Evolutionary conservation across 306 rosid species (phyloP), one percentile per base, ranked within the genome.

Genomic region (Senna tora): DNA sequence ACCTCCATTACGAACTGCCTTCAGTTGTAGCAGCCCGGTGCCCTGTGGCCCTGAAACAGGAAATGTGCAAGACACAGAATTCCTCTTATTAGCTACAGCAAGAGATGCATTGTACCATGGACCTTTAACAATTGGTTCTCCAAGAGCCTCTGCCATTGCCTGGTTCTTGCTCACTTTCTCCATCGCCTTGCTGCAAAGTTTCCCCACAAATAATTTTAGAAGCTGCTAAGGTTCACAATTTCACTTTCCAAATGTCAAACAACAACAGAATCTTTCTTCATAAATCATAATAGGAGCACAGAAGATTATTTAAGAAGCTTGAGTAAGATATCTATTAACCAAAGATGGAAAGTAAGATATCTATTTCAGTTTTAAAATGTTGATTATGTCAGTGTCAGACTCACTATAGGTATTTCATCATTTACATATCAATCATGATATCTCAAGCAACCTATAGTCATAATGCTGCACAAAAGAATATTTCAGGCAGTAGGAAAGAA

Each of bases 31-130:
- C 78, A 88, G 66, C 52, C 99, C 99, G 0, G 85, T 56, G 74
- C 96, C 99, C 76, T 49, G 87, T 10, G 97, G 97, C 32, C 99
- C 99, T 39, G 86, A 76, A 55, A 95, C 86, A 2, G 97, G 97
- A 83, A 95, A 89, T 49, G 97, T 83, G 83, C 97, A 95, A 13
- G 99, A 89, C 41, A 89, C 87, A 51, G 99, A 91, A 12, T 83
- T 91, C 82, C 99, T 83, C 81, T 89, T 82, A 51, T 89, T 93
- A 83, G 97, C 87, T 59, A 95, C 96, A 20, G 97, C 99, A 63
- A 94, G 99, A 52, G 96, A 85, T 58, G 97, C 96, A 81, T 86
- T 89, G 82, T 91, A 94, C 99, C 99, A 94, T 62, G 97, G 88
- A 62, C 99, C 99, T 81, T 82, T 91, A 56, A 67, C 79, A 66